Evolutionary conservation across 1,139 yeast genomes (phyloP), one percentile per base, ranked within the genome.

Genomic region (Geotrichum phurueaensis): DNA sequence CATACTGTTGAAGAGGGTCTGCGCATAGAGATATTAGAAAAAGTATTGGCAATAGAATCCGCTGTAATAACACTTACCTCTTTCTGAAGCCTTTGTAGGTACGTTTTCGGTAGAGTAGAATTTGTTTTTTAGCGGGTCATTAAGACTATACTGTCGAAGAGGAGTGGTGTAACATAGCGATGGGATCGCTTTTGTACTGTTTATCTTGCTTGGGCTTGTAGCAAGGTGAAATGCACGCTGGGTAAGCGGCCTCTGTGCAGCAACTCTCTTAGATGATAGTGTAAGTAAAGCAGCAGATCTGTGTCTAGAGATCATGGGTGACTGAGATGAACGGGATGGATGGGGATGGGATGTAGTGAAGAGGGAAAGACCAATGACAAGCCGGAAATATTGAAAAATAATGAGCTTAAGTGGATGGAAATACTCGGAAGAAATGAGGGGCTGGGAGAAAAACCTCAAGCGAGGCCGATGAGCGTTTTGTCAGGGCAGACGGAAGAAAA

Each of bases 1-100:
- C 83, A 70, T 88, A 88, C 65, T 84, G 85, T 65, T 82, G 78
- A 6, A 87, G 67, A 12, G 63, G 63, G 27, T 61, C 63, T 57
- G 27, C 13, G 13, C 5, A 47, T 12, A 12, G 13, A 15, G n/a
- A 10, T 5, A 18, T 47, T 47, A 47, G 50, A 6, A 47, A 22
- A 23, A 47, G n/a, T 47, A 6, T 22, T 23, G 29, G 29, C 20
- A 5, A 20, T 22, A 33, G 13, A 33, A 5, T 33, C 39, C 13
- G 39, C n/a, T 33, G 39, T 3, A 33, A 12, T 22, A 47, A 6
- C 12, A 47, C 53, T 6, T 22, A 50, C 53, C 33, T 50, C 53
- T 50, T 15, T 33, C 39, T 33, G 39, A 33, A 15, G 39, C 39
- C 39, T 33, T 33, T 33, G 39, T 33, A 33, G 39, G 39, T 10